Percentiles rank a stretch among this genome's conserved stretches.
Conservation (phyloP, 2,329 filamentous ascomycete species). For the Fusarium pseudocircinatum region DNA sequence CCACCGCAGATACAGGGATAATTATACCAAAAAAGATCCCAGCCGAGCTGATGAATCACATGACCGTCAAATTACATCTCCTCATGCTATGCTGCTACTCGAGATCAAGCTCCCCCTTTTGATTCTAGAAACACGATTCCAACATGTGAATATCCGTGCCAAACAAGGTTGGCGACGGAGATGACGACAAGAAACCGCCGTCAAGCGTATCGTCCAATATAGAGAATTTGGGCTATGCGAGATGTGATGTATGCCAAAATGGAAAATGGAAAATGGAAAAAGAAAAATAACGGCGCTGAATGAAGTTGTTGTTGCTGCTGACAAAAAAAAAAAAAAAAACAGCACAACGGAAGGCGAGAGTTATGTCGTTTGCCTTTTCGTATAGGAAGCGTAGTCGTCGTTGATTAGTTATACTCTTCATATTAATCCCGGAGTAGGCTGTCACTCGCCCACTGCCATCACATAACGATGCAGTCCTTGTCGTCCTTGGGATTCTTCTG, state of each 20-base stretch:
- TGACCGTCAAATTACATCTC: constrained; percentile 12
- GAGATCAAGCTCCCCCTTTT: constrained; percentile 1
- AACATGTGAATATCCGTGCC: constrained; percentile 16
- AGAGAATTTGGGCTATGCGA: constrained; percentile 16
- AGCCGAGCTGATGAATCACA: neutral
- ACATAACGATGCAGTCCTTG: constrained; percentile 69
- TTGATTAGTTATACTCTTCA: constrained; percentile 34
- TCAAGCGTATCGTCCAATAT: constrained; percentile 10
- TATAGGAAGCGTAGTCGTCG: constrained; percentile 20
- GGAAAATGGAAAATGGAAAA: constrained; percentile 28
- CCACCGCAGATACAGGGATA: neutral
- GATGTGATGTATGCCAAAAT: constrained; percentile 31
- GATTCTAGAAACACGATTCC: constrained; percentile 20
- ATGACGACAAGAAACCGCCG: constrained; percentile 18
- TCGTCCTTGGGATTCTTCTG: constrained; percentile 61
- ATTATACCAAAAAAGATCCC: neutral
- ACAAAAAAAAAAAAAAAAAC: neutral
- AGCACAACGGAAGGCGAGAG: neutral
- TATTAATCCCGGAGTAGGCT: constrained; percentile 12
- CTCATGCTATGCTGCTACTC: neutral
- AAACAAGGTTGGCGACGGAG: constrained; percentile 10
- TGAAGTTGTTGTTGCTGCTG: constrained; percentile 1
- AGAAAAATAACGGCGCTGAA: constrained; percentile 10
- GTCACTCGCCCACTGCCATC: constrained; percentile 19
- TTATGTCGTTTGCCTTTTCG: neutral